Percentiles rank a stretch among this genome's conserved stretches.
Evolutionary conservation across 257 asterid genomes (phyloP).

Genomic region (Rehmannia glutinosa): DNA sequence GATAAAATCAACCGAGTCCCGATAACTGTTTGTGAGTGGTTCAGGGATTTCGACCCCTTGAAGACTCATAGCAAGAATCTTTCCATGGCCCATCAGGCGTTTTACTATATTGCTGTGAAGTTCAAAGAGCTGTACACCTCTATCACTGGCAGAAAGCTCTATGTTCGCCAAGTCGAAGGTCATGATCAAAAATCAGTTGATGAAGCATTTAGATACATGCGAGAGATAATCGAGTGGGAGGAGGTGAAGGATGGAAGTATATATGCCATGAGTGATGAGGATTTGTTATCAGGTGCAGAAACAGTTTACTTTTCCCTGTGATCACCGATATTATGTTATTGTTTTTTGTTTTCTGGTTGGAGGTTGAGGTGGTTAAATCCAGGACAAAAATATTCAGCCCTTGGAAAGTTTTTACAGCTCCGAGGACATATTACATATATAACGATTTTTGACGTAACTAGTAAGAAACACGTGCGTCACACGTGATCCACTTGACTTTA

Average conservation of each 20-base stretch:
- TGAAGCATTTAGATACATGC: constrained; percentile 41
- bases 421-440: too few species aligned
- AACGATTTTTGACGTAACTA: too few species aligned
- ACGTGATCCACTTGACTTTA: too few species aligned
- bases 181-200: constrained; percentile 40
- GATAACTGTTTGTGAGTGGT: constrained; percentile 60
- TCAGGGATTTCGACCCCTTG: constrained; percentile 57
- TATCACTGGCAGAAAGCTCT: constrained; percentile 60
- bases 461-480: too few species aligned
- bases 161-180: constrained; percentile 38
- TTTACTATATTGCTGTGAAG: constrained; percentile 47
- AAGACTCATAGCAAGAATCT: constrained; percentile 29
- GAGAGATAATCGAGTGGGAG: constrained; percentile 68
- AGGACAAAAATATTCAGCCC: too few species aligned
- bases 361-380: too few species aligned
- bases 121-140: constrained; percentile 53
- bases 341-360: not conserved
- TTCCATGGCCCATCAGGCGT: constrained; percentile 55
- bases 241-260: constrained; percentile 31
- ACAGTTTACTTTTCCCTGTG: constrained; percentile 12
- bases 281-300: constrained; percentile 37
- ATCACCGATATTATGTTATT: not conserved
- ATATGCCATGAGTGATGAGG: constrained; percentile 22
- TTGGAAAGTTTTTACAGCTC: too few species aligned
- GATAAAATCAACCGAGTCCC: constrained; percentile 53